Percentiles rank a stretch among this genome's conserved stretches.
These are phyloP conservation scores for Candida boleticola DNA, from an alignment of 805 yeast species.

Conservation along the genomic window DNA sequence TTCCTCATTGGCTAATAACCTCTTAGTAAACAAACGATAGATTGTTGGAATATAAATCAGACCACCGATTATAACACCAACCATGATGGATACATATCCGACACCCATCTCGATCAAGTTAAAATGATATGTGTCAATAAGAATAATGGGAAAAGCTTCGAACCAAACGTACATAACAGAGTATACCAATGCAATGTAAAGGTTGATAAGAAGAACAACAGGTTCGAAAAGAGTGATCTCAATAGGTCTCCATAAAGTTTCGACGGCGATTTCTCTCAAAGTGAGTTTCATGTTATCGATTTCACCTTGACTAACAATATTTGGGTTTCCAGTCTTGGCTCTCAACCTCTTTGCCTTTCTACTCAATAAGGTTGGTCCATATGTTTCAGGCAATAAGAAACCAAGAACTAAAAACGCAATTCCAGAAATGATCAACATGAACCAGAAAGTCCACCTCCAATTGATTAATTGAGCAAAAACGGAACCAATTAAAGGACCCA, in stretches of 20 bases:
- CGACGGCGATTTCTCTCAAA: slow-evolving; percentile 14
- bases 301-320: too few relatives aligned
- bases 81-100: slow-evolving; percentile 44
- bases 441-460: slow-evolving; percentile 59
- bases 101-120: slow-evolving; percentile 46
- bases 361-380: slow-evolving; percentile 40
- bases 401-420: slow-evolving; percentile 31
- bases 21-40: slow-evolving; percentile 20
- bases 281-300: slow-evolving; percentile 24
- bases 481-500: slow-evolving; percentile 55
- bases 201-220: too few relatives aligned
- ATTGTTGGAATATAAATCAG: slow-evolving; percentile 24
- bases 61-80: slow-evolving; percentile 46
- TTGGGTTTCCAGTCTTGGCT: slow-evolving; percentile 45
- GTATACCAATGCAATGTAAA: too few relatives aligned
- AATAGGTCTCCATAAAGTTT: too few relatives aligned
- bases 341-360: slow-evolving; percentile 50
- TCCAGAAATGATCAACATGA: slow-evolving; percentile 41
- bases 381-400: slow-evolving; percentile 50
- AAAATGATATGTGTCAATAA: slow-evolving; percentile 43
- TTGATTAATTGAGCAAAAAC: slow-evolving; percentile 42
- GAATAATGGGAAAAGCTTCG: slow-evolving; percentile 62
- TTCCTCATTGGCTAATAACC: slow-evolving; percentile 18
- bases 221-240: too few relatives aligned
- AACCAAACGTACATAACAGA: slow-evolving; percentile 55